Percentiles rank a stretch among this genome's conserved stretches.
Evolutionary conservation across 495 filamentous ascomycete genomes (phyloP).

Genomic region (Penicillium daleae): DNA sequence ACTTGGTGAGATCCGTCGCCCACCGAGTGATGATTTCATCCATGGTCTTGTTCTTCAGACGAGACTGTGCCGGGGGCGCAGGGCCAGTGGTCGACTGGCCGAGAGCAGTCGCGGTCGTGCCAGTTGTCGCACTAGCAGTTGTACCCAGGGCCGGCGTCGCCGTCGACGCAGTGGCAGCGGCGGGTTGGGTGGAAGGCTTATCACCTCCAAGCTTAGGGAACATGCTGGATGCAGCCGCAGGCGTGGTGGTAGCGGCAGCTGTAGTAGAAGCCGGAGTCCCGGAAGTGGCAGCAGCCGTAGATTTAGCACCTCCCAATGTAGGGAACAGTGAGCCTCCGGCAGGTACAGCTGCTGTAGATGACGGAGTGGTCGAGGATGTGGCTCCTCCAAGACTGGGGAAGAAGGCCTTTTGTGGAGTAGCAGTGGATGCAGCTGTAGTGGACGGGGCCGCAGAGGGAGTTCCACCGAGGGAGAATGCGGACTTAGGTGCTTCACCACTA

Average conservation of each 20-base stretch:
- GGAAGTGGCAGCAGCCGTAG: slow-evolving; percentile 38
- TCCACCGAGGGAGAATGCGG: slow-evolving; percentile 36
- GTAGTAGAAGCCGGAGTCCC: slow-evolving; percentile 35
- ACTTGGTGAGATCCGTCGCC: slow-evolving; percentile 92
- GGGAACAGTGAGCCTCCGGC: slow-evolving; percentile 47
- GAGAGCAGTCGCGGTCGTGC: slow-evolving; percentile 46
- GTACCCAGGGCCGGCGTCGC: slow-evolving; percentile 30
- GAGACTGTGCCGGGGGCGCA: slow-evolving; percentile 74
- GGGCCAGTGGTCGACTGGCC: slow-evolving; percentile 78
- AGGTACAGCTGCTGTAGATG: slow-evolving; percentile 27
- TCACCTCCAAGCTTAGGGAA: slow-evolving; percentile 33
- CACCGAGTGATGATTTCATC: slow-evolving; percentile 99
- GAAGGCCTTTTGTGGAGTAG: slow-evolving; percentile 46
- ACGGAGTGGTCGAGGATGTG: slow-evolving; percentile 40
- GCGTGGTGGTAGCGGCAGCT: slow-evolving; percentile 26
- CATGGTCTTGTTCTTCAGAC: slow-evolving; percentile 98
- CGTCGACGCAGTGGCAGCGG: slow-evolving; percentile 28
- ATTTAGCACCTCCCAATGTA: slow-evolving; percentile 37
- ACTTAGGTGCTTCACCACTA: slow-evolving; percentile 14
- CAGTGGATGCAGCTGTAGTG: slow-evolving; percentile 37
- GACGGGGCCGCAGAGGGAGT: slow-evolving; percentile 28
- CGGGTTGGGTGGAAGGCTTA: slow-evolving; percentile 34
- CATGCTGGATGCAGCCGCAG: slow-evolving; percentile 26
- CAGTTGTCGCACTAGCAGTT: slow-evolving; percentile 33
- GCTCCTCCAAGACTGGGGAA: slow-evolving; percentile 42